These are phyloP conservation scores for Polyporus tsugae DNA, from an alignment of 1,284 basidiomycete genomes.

Conservation along the genomic window DNA sequence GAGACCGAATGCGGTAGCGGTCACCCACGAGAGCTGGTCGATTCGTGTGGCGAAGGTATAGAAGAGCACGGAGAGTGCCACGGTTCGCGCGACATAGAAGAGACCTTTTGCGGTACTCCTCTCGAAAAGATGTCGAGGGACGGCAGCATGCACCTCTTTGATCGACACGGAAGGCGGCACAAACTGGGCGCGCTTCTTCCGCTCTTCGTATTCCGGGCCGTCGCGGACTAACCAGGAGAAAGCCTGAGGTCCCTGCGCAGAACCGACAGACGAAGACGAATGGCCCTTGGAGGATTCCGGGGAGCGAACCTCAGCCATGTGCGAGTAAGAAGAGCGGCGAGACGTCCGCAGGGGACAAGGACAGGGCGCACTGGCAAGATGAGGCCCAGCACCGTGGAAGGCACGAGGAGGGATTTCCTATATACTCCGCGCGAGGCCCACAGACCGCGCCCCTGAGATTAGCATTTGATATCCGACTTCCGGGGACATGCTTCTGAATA, in stretches of 20 bases:
- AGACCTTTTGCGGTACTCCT: slow-evolving; percentile 50
- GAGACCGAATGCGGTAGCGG: slow-evolving; percentile 3
- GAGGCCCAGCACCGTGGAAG: not conserved
- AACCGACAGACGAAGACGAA: no score
- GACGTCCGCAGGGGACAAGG: not conserved
- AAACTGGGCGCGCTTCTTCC: slow-evolving; percentile 40
- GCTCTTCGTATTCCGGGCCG: slow-evolving; percentile 39
- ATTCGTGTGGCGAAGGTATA: slow-evolving; percentile 37
- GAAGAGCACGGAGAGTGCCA: slow-evolving; percentile 35
- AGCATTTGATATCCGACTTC: not conserved
- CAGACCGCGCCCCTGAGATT: no score
- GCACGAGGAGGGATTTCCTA: not conserved
- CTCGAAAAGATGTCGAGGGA: slow-evolving; percentile 62
- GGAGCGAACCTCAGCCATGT: not conserved
- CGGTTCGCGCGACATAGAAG: slow-evolving; percentile 52
- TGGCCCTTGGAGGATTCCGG: not conserved
- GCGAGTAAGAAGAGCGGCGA: not conserved
- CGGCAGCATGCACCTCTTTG: slow-evolving; percentile 55
- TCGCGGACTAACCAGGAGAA: slow-evolving; percentile 32
- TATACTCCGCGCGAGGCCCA: slow-evolving; percentile 2
- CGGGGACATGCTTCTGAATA: not conserved
- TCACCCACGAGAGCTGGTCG: slow-evolving; percentile 22
- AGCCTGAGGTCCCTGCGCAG: not conserved
- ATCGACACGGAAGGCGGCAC: slow-evolving; percentile 49
- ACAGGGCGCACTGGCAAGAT: no score